These are phyloP conservation scores for Hemisphaericaspora nanyangensis DNA, from an alignment of 805 yeast genomes.

Conservation along the genomic window DNA sequence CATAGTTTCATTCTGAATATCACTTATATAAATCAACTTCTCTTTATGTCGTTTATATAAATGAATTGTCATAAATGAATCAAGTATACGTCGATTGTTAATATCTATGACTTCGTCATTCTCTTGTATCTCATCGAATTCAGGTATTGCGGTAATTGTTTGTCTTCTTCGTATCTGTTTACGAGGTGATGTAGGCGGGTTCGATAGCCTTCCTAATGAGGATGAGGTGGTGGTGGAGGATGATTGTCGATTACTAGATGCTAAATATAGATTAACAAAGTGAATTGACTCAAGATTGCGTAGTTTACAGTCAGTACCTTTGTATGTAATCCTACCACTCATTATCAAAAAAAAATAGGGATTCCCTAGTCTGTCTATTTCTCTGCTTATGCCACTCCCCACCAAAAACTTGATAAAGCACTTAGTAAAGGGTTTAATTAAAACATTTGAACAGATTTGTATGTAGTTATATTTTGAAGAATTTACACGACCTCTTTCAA, in stretches of 20 bases:
- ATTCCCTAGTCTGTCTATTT: too few species aligned
- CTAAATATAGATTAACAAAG: not conserved
- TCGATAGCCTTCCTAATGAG: too few species aligned
- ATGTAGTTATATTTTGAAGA: too few species aligned
- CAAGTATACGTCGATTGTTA: constrained; percentile 16
- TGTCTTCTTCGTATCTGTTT: not conserved
- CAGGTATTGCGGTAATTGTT: constrained; percentile 3
- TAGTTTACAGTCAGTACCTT: not conserved
- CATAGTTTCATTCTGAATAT: constrained; percentile 16
- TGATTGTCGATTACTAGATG: not conserved
- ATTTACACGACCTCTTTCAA: too few species aligned
- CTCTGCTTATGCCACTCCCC: too few species aligned
- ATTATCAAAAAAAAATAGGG: too few species aligned
- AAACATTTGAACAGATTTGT: too few species aligned
- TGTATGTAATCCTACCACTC: too few species aligned
- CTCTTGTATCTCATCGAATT: not conserved
- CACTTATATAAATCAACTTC: constrained; percentile 29
- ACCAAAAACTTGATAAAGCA: too few species aligned
- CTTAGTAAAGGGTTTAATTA: too few species aligned
- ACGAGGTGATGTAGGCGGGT: not conserved
- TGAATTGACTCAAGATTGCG: not conserved
- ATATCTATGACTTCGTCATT: constrained; percentile 8
- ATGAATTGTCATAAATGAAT: constrained; percentile 26
- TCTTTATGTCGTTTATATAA: constrained; percentile 7
- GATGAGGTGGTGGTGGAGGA: too few species aligned